Evolutionary conservation across 352 stramenopile genomes (phyloP).

Genomic region (Paralagenidium karlingii): DNA sequence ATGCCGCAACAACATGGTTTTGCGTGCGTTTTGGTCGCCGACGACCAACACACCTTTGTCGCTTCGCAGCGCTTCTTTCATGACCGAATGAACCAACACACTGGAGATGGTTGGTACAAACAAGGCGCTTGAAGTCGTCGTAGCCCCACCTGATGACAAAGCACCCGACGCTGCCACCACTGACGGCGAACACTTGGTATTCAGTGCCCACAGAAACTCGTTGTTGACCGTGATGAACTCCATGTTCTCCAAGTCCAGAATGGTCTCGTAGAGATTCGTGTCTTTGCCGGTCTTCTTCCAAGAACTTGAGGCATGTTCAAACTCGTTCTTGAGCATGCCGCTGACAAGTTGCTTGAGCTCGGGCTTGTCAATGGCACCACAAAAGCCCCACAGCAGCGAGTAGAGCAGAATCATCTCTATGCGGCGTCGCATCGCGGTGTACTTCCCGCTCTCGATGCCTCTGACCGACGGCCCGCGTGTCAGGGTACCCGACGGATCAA

Average conservation of each 20-base stretch:
- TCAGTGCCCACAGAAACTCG: neutral
- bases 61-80: conserved; percentile 24
- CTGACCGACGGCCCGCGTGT: no score
- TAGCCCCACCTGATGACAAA: no score
- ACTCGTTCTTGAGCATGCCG: conserved; percentile 13
- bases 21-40: conserved; percentile 11
- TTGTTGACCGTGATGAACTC: conserved; percentile 13
- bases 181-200: neutral
- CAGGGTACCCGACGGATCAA: no score
- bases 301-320: conserved; percentile 11
- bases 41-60: conserved; percentile 20
- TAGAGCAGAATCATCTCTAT: conserved; percentile 54
- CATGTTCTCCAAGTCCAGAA: conserved; percentile 15
- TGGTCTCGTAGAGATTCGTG: conserved; percentile 24
- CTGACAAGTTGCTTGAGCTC: conserved; percentile 15
- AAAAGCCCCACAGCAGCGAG: conserved; percentile 39
- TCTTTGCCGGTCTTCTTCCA: conserved; percentile 11
- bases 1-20: conserved; percentile 19
- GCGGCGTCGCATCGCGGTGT: conserved; percentile 14
- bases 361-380: conserved; percentile 7
- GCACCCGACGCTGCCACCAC: neutral
- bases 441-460: no score
- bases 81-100: conserved; percentile 21
- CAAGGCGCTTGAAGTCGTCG: conserved; percentile 8
- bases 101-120: conserved; percentile 30